Evolutionary conservation across 2,329 filamentous ascomycete species (phyloP).

Genomic region (Colletotrichum acutatum): DNA sequence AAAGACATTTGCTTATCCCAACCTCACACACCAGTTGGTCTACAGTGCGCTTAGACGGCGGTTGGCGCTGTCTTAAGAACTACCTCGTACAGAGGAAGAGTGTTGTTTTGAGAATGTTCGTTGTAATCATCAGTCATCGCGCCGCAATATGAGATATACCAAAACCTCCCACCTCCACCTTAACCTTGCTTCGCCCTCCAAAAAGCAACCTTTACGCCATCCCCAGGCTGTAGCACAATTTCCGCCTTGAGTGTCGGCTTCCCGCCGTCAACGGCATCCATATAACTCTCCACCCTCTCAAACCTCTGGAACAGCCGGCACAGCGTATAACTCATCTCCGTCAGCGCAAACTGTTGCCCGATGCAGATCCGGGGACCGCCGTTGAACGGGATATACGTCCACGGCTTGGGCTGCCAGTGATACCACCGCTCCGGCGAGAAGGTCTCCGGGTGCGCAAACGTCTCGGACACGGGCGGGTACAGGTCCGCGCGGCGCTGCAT

Average conservation of each 20-base stretch:
- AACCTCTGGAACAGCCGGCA: conserved; percentile 79
- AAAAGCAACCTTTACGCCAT: conserved; percentile 69
- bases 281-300: conserved; percentile 68
- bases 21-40: not conserved
- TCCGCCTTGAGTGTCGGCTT: conserved; percentile 66
- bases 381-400: conserved; percentile 82
- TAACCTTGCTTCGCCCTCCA: conserved; percentile 58
- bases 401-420: conserved; percentile 70
- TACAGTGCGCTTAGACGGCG: not conserved
- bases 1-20: not conserved
- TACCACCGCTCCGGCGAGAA: conserved; percentile 78
- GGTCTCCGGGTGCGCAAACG: conserved; percentile 56
- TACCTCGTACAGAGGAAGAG: too few species aligned
- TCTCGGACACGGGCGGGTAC: conserved; percentile 62
- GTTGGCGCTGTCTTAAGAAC: not conserved
- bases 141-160: too few species aligned
- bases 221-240: conserved; percentile 68
- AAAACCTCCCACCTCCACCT: too few species aligned
- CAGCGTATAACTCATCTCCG: conserved; percentile 79
- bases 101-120: not conserved
- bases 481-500: conserved; percentile 79
- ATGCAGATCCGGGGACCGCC: conserved; percentile 80
- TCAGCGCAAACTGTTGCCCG: conserved; percentile 84
- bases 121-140: not conserved
- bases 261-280: conserved; percentile 65